Evolutionary conservation across 1,284 basidiomycete genomes (phyloP).

Genomic region (Naganishia sp.): DNA sequence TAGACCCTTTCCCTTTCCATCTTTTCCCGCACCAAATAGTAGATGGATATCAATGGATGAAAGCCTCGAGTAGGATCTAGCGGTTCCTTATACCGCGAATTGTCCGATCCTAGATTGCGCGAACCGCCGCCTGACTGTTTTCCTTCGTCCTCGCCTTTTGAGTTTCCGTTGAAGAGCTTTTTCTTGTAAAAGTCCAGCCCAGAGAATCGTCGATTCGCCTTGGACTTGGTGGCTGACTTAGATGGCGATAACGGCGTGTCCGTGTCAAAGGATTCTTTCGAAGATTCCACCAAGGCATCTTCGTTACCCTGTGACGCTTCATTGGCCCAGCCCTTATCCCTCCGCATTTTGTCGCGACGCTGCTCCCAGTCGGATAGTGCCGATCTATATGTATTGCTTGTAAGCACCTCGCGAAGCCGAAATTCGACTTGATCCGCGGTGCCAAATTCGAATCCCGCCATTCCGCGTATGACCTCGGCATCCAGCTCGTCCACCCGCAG

Average conservation of each 20-base stretch:
- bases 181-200: slow-evolving; percentile 93
- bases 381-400: slow-evolving; percentile 73
- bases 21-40: slow-evolving; percentile 93
- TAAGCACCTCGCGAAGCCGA: slow-evolving; percentile 71
- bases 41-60: slow-evolving; percentile 93
- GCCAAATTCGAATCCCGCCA: slow-evolving; percentile 98
- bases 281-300: slow-evolving; percentile 3
- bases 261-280: slow-evolving; percentile 15
- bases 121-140: slow-evolving; percentile 7
- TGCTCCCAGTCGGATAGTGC: slow-evolving; percentile 77
- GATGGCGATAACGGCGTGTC: slow-evolving; percentile 2
- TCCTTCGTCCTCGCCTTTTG: slow-evolving; percentile 58
- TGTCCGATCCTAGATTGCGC: background rate
- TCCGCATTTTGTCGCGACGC: slow-evolving; percentile 59
- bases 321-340: slow-evolving; percentile 55
- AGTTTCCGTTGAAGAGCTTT: slow-evolving; percentile 66
- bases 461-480: slow-evolving; percentile 77
- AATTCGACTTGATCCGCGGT: slow-evolving; percentile 79
- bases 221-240: background rate
- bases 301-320: slow-evolving; percentile 37
- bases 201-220: slow-evolving; percentile 64
- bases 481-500: slow-evolving; percentile 85
- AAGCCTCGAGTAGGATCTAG: slow-evolving; percentile 87
- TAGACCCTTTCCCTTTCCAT: slow-evolving; percentile 90
- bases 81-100: slow-evolving; percentile 50